Evolutionary conservation across 768 basidiomycete species (phyloP), one percentile per base, ranked within the genome.

Genomic region (Hericium erinaceus): DNA sequence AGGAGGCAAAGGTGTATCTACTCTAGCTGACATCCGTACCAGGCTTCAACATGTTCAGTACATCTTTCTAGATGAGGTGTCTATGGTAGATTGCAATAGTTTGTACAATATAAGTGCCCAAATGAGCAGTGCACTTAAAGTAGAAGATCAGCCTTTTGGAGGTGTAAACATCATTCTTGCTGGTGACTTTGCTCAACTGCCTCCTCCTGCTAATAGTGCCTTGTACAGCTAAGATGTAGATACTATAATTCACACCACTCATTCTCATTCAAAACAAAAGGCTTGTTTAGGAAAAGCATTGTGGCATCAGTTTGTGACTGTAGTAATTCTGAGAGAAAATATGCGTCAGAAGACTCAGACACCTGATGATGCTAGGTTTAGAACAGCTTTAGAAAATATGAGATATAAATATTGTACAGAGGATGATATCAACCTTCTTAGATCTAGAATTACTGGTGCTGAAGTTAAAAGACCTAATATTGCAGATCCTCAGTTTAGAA

Each of bases 111-210:
- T 70, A 1, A 65, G 54, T 62, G 58, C 60, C 4, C 52, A 57
- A n/a, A 57, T 74, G 4, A 56, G 63, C 26, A 54, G 57, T 28
- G 62, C 65, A 2, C 28, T 59, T 8, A 58, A 61, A n/a, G 49
- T 58, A 1, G 2, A 38, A 13, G 65, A 64, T 39, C 44, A 50
- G 11, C 60, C 70, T 3, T 76, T 73, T 64, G 74, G 74, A 22
- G 74, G 75, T 0, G 66, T 73, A 28, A 74, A 73, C 55, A 66
- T 78, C 48, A 72, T 77, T n/a, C 68, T 77, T 57, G 74, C 75
- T 13, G 75, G 75, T n/a, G 76, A 78, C 55, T 76, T 77, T 69
- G 75, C 73, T 1, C 76, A 79, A 49, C 59, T 78, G 0, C 73
- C 74, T 4, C 76, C 58, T 9, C 28, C 39, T 71, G 28, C 67